Base-by-base conservation (phyloP, 2,329 filamentous ascomycete species). In the Xylariaceae sp. region DNA sequence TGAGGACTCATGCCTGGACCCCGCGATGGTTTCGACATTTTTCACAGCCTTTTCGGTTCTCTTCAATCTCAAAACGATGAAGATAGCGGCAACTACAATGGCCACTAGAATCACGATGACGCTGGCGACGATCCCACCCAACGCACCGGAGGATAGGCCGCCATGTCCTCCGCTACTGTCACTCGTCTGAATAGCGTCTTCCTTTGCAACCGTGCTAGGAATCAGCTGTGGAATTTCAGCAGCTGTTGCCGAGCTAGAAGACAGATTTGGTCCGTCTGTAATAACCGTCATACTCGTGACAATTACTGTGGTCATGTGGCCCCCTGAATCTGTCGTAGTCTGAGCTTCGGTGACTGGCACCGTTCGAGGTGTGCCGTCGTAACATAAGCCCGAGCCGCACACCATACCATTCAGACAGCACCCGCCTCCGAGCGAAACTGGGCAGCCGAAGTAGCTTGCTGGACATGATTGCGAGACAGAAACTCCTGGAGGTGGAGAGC, bases 71-170 rank as follows among this genome's bases (percentile, higher is more conserved):
- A 77, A 73, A 39, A 84, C 72, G 40, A 84, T 75, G 42, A 82
- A 67, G 54, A 73, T 77, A 2, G 80, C 72, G 0, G 74, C 74
- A 2, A 74, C 68, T 5, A 84, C 32, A 9, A 83, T 72, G 21
- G 77, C 69, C 1, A 81, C 50, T 2, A 85, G 68, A 9, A 84
- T 64, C 0, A 72, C 73, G 2, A 80, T 69, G 10, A 76, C 77
- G 1, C 79, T 81, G 2, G 75, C 78, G 27, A 84, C 73, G 18
- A 84, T 81, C 2, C 82, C 82, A 2, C 77, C 81, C 2, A 85
- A 68, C 21, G 77, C 71, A 1, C 67, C 72, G 0, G 61, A 66
- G 5, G 74, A 73, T 18, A 81, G 67, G n/a, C 67, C 60, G 36
- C 69, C 63, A 7, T 57, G 59, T 16, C 63, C 59, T 15, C 58